A percentile compares a stretch with the other conserved stretches of the same genome.
phyloP scores from a whole-genome alignment of 331 rosid species.

The Cydonia oblonga region DNA sequence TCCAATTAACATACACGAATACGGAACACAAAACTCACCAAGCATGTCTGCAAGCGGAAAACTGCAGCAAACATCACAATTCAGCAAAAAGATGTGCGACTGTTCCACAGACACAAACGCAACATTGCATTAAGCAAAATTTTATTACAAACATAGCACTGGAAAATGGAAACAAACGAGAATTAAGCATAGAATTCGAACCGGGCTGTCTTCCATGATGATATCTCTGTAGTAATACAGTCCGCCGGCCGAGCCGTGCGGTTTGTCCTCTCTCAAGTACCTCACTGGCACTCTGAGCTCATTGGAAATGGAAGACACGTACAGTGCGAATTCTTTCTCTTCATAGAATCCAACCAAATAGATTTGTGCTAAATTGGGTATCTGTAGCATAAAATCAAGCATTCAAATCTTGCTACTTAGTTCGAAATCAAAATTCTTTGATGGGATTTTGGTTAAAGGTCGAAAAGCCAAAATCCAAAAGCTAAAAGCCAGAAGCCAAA shows the following conservation, averaged over 20 bases:
- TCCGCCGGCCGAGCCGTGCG: constrained; percentile 94
- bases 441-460: background rate
- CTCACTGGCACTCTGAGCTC: constrained; percentile 92
- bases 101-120: constrained; percentile 26
- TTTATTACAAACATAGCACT: background rate
- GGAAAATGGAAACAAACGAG: background rate
- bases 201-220: constrained; percentile 90
- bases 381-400: constrained; percentile 27
- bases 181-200: constrained; percentile 18
- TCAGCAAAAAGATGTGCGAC: constrained; percentile 84
- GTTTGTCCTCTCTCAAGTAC: constrained; percentile 95
- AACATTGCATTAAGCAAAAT: background rate
- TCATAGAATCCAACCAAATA: constrained; percentile 81
- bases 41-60: constrained; percentile 83
- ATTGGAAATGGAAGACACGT: constrained; percentile 83
- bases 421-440: background rate
- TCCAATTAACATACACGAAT: background rate
- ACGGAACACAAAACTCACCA: constrained; percentile 39
- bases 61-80: constrained; percentile 95
- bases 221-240: constrained; percentile 67
- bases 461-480: background rate
- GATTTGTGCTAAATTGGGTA: constrained; percentile 82
- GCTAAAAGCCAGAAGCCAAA: constrained; percentile 12
- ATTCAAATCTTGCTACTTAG: background rate
- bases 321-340: constrained; percentile 88